A percentile compares a stretch with the other conserved stretches of the same genome.
These are phyloP conservation scores for Pseudisothecium myosuroides DNA, from an alignment of 225 moss, liverwort and hornwort species.

Conservation along the genomic window DNA sequence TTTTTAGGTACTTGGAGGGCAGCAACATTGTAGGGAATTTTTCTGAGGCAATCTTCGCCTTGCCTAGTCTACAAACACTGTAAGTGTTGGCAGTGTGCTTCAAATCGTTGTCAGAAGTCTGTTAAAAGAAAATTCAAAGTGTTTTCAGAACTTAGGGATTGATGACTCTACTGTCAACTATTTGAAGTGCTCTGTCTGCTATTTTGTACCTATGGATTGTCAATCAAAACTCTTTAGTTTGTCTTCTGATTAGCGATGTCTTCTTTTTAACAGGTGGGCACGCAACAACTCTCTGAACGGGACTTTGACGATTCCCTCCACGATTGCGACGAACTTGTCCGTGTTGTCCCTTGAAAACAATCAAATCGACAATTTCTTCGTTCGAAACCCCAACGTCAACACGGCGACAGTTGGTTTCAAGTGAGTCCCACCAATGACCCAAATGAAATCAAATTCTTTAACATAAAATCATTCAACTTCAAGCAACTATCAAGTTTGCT, in stretches of 20 bases:
- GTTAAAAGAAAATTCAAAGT: background rate
- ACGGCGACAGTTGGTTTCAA: background rate
- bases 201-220: background rate
- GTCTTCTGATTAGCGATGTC: background rate
- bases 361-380: background rate
- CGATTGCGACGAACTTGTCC: background rate
- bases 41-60: background rate
- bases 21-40: constrained; percentile 15
- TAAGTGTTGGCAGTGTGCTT: constrained; percentile 1
- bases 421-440: background rate
- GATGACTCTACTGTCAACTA: background rate
- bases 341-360: constrained; percentile 30
- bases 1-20: constrained; percentile 18
- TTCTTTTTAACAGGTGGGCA: constrained; percentile 26
- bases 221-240: background rate
- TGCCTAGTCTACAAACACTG: constrained; percentile 15
- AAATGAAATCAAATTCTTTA: background rate
- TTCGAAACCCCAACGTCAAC: background rate
- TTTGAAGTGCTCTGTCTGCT: background rate
- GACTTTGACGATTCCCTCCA: constrained; percentile 2
- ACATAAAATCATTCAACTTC: background rate
- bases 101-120: background rate
- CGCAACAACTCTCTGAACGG: constrained; percentile 40
- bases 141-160: background rate
- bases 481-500: background rate